These are phyloP conservation scores for Vitis riparia DNA, from an alignment of 164 flowering plant species.

Conservation along the genomic window DNA sequence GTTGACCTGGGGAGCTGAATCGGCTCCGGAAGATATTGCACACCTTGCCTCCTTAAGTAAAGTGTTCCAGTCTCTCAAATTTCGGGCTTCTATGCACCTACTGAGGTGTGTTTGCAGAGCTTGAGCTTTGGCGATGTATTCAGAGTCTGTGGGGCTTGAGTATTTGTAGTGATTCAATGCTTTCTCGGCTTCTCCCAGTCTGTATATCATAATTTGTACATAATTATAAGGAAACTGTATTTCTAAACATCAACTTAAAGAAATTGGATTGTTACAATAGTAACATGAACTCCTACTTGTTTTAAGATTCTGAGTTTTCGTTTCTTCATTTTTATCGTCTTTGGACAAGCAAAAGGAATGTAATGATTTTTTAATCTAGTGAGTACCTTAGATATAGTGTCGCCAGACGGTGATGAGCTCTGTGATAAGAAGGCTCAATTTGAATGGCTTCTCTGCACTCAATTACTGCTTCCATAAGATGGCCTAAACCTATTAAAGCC, in stretches of 20 bases:
- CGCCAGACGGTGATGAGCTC: constrained; percentile 80
- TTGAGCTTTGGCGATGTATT: constrained; percentile 45
- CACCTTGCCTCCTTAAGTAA: constrained; percentile 47
- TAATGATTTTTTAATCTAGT: background rate
- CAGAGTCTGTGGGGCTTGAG: constrained; percentile 35
- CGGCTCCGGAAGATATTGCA: constrained; percentile 67
- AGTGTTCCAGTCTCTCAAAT: constrained; percentile 49
- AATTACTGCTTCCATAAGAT: constrained; percentile 60
- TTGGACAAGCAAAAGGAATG: too few relatives aligned
- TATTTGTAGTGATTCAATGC: constrained; percentile 58
- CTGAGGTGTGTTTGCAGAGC: constrained; percentile 38
- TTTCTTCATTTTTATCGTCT: too few relatives aligned
- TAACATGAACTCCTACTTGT: too few relatives aligned
- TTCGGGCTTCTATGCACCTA: constrained; percentile 51
- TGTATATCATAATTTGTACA: constrained; percentile 17
- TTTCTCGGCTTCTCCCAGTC: constrained; percentile 77
- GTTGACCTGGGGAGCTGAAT: constrained; percentile 74
- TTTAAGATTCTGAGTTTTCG: too few relatives aligned
- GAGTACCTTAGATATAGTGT: constrained; percentile 69
- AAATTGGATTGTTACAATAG: background rate
- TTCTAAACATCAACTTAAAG: background rate
- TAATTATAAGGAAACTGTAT: background rate
- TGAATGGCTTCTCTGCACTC: constrained; percentile 72
- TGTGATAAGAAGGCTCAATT: constrained; percentile 61
- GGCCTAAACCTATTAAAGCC: constrained; percentile 66